phyloP scores from a whole-genome alignment of 225 moss, liverwort and hornwort genomes.

The Asterella californica region DNA sequence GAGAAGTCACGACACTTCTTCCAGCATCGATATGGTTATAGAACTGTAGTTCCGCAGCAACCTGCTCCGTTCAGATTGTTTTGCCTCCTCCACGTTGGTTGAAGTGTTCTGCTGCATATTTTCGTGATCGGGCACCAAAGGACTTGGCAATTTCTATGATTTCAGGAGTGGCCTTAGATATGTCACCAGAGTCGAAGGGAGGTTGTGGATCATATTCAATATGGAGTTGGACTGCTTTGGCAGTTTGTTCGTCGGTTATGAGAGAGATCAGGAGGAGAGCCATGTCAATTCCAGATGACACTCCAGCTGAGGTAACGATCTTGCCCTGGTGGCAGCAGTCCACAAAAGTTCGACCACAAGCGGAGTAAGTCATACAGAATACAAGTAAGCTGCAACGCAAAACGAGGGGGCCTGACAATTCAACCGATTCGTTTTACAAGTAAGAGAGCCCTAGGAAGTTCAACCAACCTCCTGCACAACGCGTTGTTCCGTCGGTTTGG shows the following conservation, averaged over 20 bases:
- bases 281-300: slow-evolving; percentile 38
- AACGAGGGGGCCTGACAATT: not conserved
- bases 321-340: slow-evolving; percentile 18
- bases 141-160: slow-evolving; percentile 7
- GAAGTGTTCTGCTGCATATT: too few relatives aligned
- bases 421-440: not conserved
- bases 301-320: slow-evolving; percentile 33
- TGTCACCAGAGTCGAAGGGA: slow-evolving; percentile 19
- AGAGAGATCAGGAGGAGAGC: slow-evolving; percentile 15
- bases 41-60: too few relatives aligned
- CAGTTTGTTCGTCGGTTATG: slow-evolving; percentile 16
- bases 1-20: too few relatives aligned
- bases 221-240: slow-evolving; percentile 25
- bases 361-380: not conserved
- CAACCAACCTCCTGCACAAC: slow-evolving; percentile 51
- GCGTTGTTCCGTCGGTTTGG: slow-evolving; percentile 42
- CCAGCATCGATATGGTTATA: too few relatives aligned
- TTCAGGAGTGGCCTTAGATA: slow-evolving; percentile 21
- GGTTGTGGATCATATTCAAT: slow-evolving; percentile 37
- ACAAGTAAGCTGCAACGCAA: not conserved
- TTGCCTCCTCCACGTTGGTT: too few relatives aligned
- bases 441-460: too few relatives aligned
- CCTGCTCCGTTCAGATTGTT: too few relatives aligned
- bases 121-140: not conserved
- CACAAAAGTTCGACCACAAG: not conserved